Base-by-base conservation (phyloP, 202 grass and related monocot genomes). In the Setaria italica region DNA sequence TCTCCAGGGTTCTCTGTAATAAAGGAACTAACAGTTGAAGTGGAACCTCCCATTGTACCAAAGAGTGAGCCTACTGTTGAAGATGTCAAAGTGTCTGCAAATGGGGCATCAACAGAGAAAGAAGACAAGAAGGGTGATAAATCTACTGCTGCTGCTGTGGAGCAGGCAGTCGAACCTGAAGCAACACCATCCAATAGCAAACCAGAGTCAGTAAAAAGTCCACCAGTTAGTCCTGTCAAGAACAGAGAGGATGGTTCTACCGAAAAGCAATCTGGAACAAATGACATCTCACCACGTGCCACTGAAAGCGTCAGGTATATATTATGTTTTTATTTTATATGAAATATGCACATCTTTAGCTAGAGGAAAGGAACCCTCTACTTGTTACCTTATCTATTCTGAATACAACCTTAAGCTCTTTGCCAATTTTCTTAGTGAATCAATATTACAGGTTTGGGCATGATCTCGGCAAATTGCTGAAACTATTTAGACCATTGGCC, bases 1-100 rank as follows among this genome's bases (percentile, higher is more conserved):
- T 89, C 78, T 90, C 57, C 83, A 99, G 97, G 97, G 3, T 99
- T 99, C 87, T 79, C 86, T 63, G 80, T 90, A 79, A 94, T 99
- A 89, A 97, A 99, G 70, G 97, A 99, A 80, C 88, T 99, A 69
- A 99, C 92, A 35, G 84, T 99, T 30, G 97, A 97, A 94, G 80
- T 90, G 37, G 94, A 97, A 76, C 95, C 89, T 63, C 80, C 94
- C 63, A 41, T 67, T 87, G 78, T 59, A 89, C 84, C 91, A 85
- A 78, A 89, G 80, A 90, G 66, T 56, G 66, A 90, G 57, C 67
- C 92, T 90, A 55, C 83, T 60, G 85, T 69, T 83, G 71, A 91
- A 82, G 86, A 92, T 77, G 75, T 76, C 80, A 88, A 94, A 83
- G 79, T 70, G 21, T 85, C 87, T 74, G 82, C 59, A 46, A 82